Evolutionary conservation across 2,329 filamentous ascomycete genomes (phyloP).

Genomic region (Ascochyta koolunga): DNA sequence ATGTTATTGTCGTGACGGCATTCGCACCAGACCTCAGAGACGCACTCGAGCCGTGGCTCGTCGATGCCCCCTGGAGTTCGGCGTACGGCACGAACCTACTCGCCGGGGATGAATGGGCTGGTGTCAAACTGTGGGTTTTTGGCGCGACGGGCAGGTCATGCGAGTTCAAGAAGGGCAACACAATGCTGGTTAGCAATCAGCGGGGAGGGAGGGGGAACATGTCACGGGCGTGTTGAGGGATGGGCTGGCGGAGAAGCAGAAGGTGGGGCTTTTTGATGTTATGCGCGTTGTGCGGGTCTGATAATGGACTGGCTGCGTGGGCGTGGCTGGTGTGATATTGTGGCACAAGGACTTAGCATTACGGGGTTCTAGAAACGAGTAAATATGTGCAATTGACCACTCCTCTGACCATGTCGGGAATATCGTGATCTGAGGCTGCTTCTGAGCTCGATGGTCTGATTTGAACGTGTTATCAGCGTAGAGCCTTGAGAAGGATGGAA

Average conservation of each 20-base stretch:
- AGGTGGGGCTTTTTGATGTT: conserved; percentile 35
- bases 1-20: conserved; percentile 61
- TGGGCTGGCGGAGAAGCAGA: conserved; percentile 35
- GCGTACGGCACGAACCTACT: conserved; percentile 63
- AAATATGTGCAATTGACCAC: too few relatives aligned
- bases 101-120: conserved; percentile 51
- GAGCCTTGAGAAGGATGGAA: too few relatives aligned
- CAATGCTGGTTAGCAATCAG: conserved; percentile 54
- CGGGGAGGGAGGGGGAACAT: conserved; percentile 46
- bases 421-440: too few relatives aligned
- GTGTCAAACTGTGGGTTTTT: conserved; percentile 53
- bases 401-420: too few relatives aligned
- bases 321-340: too few relatives aligned
- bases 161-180: conserved; percentile 45
- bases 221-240: conserved; percentile 34
- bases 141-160: conserved; percentile 55
- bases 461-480: too few relatives aligned
- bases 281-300: conserved; percentile 31
- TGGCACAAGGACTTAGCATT: too few relatives aligned
- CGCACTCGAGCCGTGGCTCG: conserved; percentile 58
- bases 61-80: conserved; percentile 53
- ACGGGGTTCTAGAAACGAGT: too few relatives aligned
- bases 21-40: conserved; percentile 61
- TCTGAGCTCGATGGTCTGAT: too few relatives aligned
- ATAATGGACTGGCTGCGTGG: too few relatives aligned